Percentiles rank a stretch among this genome's conserved stretches.
Evolutionary conservation across 495 filamentous ascomycete genomes (phyloP).

Genomic region (Trichocladium uniseriatum): DNA sequence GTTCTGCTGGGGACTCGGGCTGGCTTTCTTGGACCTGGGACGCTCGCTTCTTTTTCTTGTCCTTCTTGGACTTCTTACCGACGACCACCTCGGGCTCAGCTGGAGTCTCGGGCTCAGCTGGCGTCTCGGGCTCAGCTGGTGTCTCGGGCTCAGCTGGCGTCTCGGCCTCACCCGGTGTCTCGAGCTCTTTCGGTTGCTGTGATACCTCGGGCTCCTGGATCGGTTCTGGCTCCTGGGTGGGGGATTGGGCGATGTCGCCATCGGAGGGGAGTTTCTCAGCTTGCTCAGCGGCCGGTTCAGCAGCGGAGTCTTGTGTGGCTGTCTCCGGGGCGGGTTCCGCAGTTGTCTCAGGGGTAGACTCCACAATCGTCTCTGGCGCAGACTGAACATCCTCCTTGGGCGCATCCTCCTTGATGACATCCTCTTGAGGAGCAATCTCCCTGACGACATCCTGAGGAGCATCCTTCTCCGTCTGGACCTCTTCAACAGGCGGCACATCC

Average conservation of each 20-base stretch:
- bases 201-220: background rate
- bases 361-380: background rate
- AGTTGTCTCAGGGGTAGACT: background rate
- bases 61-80: slow-evolving; percentile 22
- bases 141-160: background rate
- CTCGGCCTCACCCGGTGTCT: background rate
- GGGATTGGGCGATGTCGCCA: background rate
- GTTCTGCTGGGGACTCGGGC: background rate
- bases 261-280: background rate
- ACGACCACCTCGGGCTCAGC: background rate
- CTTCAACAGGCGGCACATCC: background rate
- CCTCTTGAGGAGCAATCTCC: too few species aligned
- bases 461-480: slow-evolving; percentile 30
- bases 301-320: background rate
- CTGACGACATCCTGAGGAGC: too few species aligned
- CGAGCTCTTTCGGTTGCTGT: background rate
- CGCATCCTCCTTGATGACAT: slow-evolving; percentile 12
- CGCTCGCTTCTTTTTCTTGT: slow-evolving; percentile 21
- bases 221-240: background rate
- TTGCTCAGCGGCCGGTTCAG: background rate
- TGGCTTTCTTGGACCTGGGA: background rate
- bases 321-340: too few species aligned
- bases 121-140: slow-evolving; percentile 6
- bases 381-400: background rate
- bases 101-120: background rate